Evolutionary conservation across 305 asterid genomes (phyloP), one percentile per base, ranked within the genome.

Genomic region (Solanum hybrid): DNA sequence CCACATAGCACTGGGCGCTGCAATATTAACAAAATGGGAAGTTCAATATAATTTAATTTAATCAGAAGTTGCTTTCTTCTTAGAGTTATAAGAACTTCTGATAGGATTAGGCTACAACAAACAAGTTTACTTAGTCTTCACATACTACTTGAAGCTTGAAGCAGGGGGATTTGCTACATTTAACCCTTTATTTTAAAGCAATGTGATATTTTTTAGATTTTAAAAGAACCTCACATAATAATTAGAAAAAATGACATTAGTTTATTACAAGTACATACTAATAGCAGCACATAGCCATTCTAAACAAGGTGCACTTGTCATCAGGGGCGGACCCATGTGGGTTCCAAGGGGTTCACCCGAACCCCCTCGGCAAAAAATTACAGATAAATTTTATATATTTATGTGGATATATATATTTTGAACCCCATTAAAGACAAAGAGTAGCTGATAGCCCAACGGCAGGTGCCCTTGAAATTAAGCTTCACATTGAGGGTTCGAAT

Each of bases 1-100:
- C 98, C 91, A 5, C 72, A 90, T 94, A 95, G 93, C 97, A 97
- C 93, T 95, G 99, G 90, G 95, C 88, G 90, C 99, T 97, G 98
- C 94, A 93, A 82, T 89, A 87, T 88, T 76, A 76, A 84, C 73
- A 79, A 75, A 75, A 79, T 3, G 26, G 22, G 90, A 71, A 77
- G 64, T 88, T 66, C 64, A 9, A 31, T 69, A 32, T 11, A 31
- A 84, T 51, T 29, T 51, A 29, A 84, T 46, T 51, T 11, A 1
- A 84, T 31, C 20, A 84, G 29, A 84, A 29, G 1, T 51, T 29
- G 20, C 40, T 46, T 82, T 17, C 20, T 20, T 42, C 29, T 82
- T 46, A 82, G 40, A 17, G 38, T 51, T 17, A 31, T 42, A 82
- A 82, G 17, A 82, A 3, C 29, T 17, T 82, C 20, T 27, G 2